Evolutionary conservation across 1,139 yeast species (phyloP).

Genomic region (Scheffersomyces segobiensis): DNA sequence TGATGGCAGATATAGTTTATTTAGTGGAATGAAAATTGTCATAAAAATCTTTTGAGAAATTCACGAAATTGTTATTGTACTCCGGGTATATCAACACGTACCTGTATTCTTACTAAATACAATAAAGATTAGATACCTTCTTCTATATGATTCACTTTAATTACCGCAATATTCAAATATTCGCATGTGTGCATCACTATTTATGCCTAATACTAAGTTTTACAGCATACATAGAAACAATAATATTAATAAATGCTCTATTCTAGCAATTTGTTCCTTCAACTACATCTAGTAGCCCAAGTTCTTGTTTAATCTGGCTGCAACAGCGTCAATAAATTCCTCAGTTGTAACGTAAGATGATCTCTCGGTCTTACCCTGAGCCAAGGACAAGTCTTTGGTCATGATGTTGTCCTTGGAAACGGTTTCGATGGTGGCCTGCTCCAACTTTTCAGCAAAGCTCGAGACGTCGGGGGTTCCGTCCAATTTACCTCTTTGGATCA

Average conservation of each 20-base stretch:
- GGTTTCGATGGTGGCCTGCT: slow-evolving; percentile 68
- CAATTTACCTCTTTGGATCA: slow-evolving; percentile 76
- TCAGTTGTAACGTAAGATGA: slow-evolving; percentile 70
- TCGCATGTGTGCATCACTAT: background rate
- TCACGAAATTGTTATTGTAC: too few species aligned
- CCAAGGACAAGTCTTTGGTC: slow-evolving; percentile 83
- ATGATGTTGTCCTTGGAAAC: slow-evolving; percentile 73
- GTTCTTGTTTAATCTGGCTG: slow-evolving; percentile 45
- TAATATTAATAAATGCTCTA: slow-evolving; percentile 2
- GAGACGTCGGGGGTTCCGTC: slow-evolving; percentile 73
- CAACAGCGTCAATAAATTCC: slow-evolving; percentile 74
- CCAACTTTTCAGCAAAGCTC: slow-evolving; percentile 64
- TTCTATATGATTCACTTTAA: background rate
- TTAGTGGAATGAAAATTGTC: background rate
- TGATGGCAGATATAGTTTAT: background rate
- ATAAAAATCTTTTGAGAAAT: too few species aligned
- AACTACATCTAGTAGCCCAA: slow-evolving; percentile 14
- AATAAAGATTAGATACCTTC: too few species aligned
- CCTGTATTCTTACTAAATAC: background rate
- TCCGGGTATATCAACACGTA: background rate
- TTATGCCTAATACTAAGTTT: background rate
- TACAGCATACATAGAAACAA: background rate
- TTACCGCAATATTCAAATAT: background rate
- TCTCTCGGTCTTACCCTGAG: slow-evolving; percentile 67
- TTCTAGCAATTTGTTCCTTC: slow-evolving; percentile 1